phyloP scores from a whole-genome alignment of 2,329 filamentous ascomycete species.

The Pseudocercospora eumusae region DNA sequence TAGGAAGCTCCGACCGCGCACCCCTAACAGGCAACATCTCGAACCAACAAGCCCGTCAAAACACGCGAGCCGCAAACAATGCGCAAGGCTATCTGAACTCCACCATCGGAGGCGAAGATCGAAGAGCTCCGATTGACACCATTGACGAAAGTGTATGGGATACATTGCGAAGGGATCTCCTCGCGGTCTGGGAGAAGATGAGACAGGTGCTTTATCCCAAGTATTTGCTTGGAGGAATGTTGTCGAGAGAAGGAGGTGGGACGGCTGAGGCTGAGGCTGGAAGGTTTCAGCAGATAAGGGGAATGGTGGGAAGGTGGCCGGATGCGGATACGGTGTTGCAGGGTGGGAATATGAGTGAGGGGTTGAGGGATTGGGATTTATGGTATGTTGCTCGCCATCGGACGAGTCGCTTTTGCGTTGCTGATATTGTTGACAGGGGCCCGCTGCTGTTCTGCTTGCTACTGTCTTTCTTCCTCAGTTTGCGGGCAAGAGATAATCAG shows the following conservation, averaged over 20 bases:
- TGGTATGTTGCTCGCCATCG: too few relatives aligned
- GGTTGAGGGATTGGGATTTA: constrained; percentile 93
- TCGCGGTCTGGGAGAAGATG: constrained; percentile 97
- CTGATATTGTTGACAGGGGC: too few relatives aligned
- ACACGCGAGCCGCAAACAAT: constrained; percentile 58
- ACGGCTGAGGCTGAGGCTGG: constrained; percentile 57
- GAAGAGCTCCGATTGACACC: constrained; percentile 83
- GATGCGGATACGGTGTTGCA: constrained; percentile 67
- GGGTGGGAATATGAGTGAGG: constrained; percentile 74
- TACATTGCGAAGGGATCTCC: constrained; percentile 86
- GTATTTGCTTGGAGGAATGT: constrained; percentile 75
- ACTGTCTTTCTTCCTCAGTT: constrained; percentile 82
- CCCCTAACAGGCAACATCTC: constrained; percentile 81
- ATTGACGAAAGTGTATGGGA: constrained; percentile 98
- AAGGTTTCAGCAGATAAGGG: constrained; percentile 53
- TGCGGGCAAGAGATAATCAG: constrained; percentile 76
- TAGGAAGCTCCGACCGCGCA: constrained; percentile 67
- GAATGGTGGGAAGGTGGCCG: constrained; percentile 64
- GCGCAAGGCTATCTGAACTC: constrained; percentile 85
- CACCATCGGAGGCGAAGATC: constrained; percentile 88
- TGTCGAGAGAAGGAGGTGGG: constrained; percentile 57
- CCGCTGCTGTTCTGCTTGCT: constrained; percentile 91
- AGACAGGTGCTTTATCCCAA: constrained; percentile 94
- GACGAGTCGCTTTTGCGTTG: too few relatives aligned
- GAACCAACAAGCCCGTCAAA: constrained; percentile 52